Evolutionary conservation across 176 grass and related monocot species (phyloP), one percentile per base, ranked within the genome.

Genomic region (Alopecurus myosuroides): DNA sequence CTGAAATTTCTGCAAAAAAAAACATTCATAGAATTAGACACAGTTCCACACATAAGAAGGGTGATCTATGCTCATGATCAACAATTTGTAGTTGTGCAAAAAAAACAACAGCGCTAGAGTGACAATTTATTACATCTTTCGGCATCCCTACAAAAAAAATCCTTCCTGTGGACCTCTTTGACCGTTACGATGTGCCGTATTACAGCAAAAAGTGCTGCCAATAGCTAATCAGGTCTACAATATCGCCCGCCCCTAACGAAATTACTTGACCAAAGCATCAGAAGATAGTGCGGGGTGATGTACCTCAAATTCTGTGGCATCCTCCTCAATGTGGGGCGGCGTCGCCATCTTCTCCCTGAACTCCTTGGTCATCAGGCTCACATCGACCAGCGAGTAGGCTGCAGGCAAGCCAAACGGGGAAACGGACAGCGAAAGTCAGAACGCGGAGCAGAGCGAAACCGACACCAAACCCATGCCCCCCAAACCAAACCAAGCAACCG

Each of bases 351-450:
- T 71, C 61, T 85, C 87, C 77, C 86, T 88, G 35, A 95, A 91
- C 78, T 89, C 77, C 17, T 28, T 78, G 31, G 93, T 92, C 83
- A 81, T 94, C 78, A 84, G 39, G 46, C 84, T 86, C 55, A 98
- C 45, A 70, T 95, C 93, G 22, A 78, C 56, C 28, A 89, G 22
- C 55, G 89, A 76, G 69, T 98, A 98, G 25, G 93, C 93, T 98
- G 78, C 48, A 48, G 7, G 29, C 66, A 76, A 22, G 48, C 19
- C 37, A 40, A 45, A 91, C n/a, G 53, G 18, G 13, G n/a, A n/a
- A 66, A 62, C 76, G 64, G 25, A 14, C 10, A 33, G 5, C 23
- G 85, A 35, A 65, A 69, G 85, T 86, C 56, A 84, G 42, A 80
- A 62, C 26, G 12, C 22, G n/a, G 23, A n/a, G 53, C 48, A 49